These are phyloP conservation scores for Epichloe amarillans DNA, from an alignment of 2,329 filamentous ascomycete species.

Conservation along the genomic window DNA sequence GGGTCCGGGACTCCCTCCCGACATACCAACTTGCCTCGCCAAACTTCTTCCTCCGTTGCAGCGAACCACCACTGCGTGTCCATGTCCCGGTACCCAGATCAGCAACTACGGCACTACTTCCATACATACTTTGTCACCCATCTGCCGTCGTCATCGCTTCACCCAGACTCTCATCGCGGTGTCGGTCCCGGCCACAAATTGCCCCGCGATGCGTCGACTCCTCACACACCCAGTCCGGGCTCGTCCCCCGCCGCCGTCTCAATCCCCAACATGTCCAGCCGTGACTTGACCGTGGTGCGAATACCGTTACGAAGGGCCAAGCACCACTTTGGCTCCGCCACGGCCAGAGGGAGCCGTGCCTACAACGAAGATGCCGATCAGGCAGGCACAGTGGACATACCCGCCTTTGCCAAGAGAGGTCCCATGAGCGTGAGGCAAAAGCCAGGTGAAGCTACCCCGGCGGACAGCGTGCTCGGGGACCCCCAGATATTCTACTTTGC, in stretches of 20 bases:
- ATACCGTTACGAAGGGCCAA: slow-evolving; percentile 90
- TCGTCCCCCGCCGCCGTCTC: slow-evolving; percentile 47
- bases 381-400: slow-evolving; percentile 84
- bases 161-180: slow-evolving; percentile 63
- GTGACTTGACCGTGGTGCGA: slow-evolving; percentile 84
- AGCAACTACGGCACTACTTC: slow-evolving; percentile 34
- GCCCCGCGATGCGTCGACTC: slow-evolving; percentile 70
- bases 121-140: slow-evolving; percentile 98
- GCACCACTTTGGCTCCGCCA: slow-evolving; percentile 79
- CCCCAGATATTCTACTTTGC: slow-evolving; percentile 94
- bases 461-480: slow-evolving; percentile 70
- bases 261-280: slow-evolving; percentile 43
- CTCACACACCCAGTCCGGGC: slow-evolving; percentile 48
- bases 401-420: slow-evolving; percentile 76
- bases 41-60: neutral
- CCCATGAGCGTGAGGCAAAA: slow-evolving; percentile 49
- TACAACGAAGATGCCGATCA: slow-evolving; percentile 94
- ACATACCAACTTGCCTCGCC: neutral
- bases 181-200: slow-evolving; percentile 67
- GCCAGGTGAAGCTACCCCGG: slow-evolving; percentile 48
- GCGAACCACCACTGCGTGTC: neutral
- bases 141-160: slow-evolving; percentile 80
- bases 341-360: slow-evolving; percentile 66
- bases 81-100: neutral
- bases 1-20: neutral